Evolutionary conservation across 371 early-diverging fungal species (phyloP).

Genomic region (Mucor mucedo): DNA sequence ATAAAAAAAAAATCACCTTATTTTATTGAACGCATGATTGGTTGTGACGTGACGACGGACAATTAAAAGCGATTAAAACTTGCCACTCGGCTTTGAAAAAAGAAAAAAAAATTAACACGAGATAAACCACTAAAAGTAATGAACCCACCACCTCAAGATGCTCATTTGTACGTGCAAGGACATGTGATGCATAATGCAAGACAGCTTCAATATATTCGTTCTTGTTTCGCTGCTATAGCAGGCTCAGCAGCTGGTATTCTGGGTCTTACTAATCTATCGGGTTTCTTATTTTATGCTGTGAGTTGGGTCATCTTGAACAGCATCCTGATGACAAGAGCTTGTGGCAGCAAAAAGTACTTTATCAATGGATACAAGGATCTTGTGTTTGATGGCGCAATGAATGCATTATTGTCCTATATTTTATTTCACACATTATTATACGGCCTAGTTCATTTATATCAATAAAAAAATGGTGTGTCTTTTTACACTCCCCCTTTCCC

Average conservation of each 20-base stretch:
- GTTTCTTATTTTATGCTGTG: constrained; percentile 77
- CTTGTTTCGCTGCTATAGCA: constrained; percentile 75
- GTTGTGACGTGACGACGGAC: constrained; percentile 2
- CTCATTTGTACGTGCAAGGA: constrained; percentile 58
- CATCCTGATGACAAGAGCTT: constrained; percentile 39
- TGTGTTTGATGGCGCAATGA: constrained; percentile 69
- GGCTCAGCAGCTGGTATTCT: constrained; percentile 84
- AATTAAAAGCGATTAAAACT: constrained; percentile 3
- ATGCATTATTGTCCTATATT: constrained; percentile 77
- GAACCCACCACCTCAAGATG: constrained; percentile 37
- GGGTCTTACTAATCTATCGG: constrained; percentile 70
- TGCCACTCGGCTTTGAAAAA: neutral
- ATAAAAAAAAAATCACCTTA: constrained; percentile 16
- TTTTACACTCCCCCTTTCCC: neutral
- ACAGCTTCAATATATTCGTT: constrained; percentile 75
- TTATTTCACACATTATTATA: constrained; percentile 87
- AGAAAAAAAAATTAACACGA: constrained; percentile 1
- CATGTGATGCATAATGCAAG: constrained; percentile 69
- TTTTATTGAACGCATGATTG: constrained; percentile 7
- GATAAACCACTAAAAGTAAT: constrained; percentile 5
- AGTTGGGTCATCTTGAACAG: constrained; percentile 65
- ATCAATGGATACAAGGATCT: constrained; percentile 56
- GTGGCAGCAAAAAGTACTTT: constrained; percentile 53
- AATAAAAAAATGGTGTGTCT: constrained; percentile 38
- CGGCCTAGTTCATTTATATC: constrained; percentile 84